Percentiles rank a stretch among this genome's conserved stretches.
phyloP scores from a whole-genome alignment of 495 filamentous ascomycete species.

The Aspergillus heteromorphus region DNA sequence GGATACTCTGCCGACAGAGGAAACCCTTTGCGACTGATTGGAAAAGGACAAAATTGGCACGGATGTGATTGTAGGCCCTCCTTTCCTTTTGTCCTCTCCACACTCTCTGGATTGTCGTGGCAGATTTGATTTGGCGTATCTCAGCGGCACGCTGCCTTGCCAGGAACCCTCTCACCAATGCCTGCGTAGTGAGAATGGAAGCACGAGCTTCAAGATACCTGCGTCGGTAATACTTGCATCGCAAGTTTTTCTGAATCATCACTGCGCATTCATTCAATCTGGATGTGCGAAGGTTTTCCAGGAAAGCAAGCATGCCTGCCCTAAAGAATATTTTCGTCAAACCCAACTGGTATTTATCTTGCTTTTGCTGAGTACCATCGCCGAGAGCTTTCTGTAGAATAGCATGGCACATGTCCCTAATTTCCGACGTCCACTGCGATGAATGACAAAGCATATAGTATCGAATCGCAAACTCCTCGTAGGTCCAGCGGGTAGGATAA shows the following conservation, averaged over 20 bases:
- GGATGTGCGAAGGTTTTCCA: conserved; percentile 88
- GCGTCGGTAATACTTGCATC: conserved; percentile 88
- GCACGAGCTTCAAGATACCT: conserved; percentile 82
- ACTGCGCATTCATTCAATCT: conserved; percentile 91
- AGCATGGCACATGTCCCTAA: conserved; percentile 84
- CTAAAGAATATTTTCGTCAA: conserved; percentile 99
- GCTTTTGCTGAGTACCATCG: conserved; percentile 66
- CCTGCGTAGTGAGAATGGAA: conserved; percentile 75
- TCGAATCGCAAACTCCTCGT: conserved; percentile 94
- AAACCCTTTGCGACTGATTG: conserved; percentile 89
- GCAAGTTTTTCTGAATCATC: conserved; percentile 98
- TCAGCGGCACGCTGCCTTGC: conserved; percentile 75
- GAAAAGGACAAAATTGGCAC: conserved; percentile 76
- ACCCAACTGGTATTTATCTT: conserved; percentile 94
- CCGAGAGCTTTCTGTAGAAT: conserved; percentile 91
- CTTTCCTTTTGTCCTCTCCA: conserved; percentile 89
- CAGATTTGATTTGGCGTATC: conserved; percentile 75
- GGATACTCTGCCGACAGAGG: conserved; percentile 77
- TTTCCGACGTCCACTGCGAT: conserved; percentile 84
- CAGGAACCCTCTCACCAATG: conserved; percentile 64
- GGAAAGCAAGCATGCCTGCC: conserved; percentile 95
- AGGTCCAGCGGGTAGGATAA: conserved; percentile 97
- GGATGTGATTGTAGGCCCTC: conserved; percentile 67
- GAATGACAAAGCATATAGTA: conserved; percentile 99
- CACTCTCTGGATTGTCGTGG: conserved; percentile 88